phyloP scores from a whole-genome alignment of 2,329 filamentous ascomycete species.

The Diaporthe sp. region DNA sequence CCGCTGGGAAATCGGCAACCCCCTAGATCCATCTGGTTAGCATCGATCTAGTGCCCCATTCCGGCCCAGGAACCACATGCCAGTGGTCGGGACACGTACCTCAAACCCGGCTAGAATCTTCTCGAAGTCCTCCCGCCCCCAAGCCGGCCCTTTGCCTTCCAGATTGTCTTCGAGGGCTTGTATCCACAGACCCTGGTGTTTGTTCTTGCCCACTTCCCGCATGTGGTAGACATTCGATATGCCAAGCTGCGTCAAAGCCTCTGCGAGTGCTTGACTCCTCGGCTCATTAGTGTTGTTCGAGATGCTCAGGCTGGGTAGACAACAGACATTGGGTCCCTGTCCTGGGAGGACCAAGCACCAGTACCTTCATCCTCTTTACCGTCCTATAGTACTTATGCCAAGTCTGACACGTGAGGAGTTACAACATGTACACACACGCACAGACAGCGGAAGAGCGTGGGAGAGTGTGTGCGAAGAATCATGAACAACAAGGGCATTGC shows the following conservation, averaged over 20 bases:
- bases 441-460: too few relatives aligned
- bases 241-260: slow-evolving; percentile 47
- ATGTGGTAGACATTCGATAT: slow-evolving; percentile 51
- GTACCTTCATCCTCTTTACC: slow-evolving; percentile 46
- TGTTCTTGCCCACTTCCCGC: slow-evolving; percentile 49
- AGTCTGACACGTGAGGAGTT: not conserved
- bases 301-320: not conserved
- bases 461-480: not conserved
- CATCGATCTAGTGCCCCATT: not conserved
- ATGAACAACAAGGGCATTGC: too few relatives aligned
- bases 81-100: slow-evolving; percentile 25
- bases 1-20: slow-evolving; percentile 48
- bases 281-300: slow-evolving; percentile 5
- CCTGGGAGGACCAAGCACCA: slow-evolving; percentile 50
- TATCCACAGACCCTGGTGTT: slow-evolving; percentile 50
- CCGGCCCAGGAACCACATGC: not conserved
- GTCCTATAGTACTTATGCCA: not conserved
- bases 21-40: slow-evolving; percentile 33
- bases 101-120: slow-evolving; percentile 50
- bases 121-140: slow-evolving; percentile 49
- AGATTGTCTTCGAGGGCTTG: slow-evolving; percentile 51
- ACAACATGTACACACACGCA: too few relatives aligned
- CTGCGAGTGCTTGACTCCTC: slow-evolving; percentile 43
- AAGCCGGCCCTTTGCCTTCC: slow-evolving; percentile 36
- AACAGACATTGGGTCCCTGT: slow-evolving; percentile 50